Evolutionary conservation across 2,329 filamentous ascomycete genomes (phyloP), one percentile per base, ranked within the genome.

Genomic region (Metarhizium guizhouense): DNA sequence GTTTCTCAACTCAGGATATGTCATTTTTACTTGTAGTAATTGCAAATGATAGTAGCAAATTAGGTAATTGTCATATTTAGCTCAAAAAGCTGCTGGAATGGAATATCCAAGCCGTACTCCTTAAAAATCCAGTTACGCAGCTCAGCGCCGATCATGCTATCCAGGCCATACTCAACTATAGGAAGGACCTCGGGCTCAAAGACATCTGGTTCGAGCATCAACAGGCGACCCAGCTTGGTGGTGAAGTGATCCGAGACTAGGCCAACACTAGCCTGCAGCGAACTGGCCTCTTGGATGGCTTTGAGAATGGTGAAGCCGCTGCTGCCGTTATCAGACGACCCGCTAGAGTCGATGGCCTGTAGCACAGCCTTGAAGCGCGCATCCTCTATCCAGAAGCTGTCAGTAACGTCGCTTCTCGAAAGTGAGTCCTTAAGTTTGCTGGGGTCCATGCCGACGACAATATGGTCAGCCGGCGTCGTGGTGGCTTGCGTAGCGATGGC

Each of bases 111-210:
- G 16, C 65, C 61, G 40, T 64, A 68, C 57, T 70, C 68, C 47
- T 64, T 67, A 62, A 70, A 71, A 18, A 72, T 59, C 67, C 70
- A 70, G 34, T 64, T 70, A 25, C 69, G 61, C 45, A 72, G 53
- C 62, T 72, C 70, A 1, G 68, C 65, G 1, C 67, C 69, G 18
- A 71, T 64, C 70, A 72, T 71, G 58, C 64, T 67, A 57, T 73
- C 70, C 1, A 72, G 52, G 2, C 70, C 70, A 52, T 71, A 69
- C 18, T 54, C 58, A 3, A 63, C 67, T n/a, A 43, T 43, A 16
- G 42, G n/a, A 6, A 10, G 11, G 6, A 14, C 42, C 6, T 43
- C n/a, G n/a, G n/a, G 13, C 42, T 18, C n/a, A 14, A 43, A 10
- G n/a, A 14, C 13, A 6, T 43, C 42, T 16, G 6, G 16, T 10